phyloP scores from a whole-genome alignment of 805 yeast genomes.

The Metschnikowia cubensis region DNA sequence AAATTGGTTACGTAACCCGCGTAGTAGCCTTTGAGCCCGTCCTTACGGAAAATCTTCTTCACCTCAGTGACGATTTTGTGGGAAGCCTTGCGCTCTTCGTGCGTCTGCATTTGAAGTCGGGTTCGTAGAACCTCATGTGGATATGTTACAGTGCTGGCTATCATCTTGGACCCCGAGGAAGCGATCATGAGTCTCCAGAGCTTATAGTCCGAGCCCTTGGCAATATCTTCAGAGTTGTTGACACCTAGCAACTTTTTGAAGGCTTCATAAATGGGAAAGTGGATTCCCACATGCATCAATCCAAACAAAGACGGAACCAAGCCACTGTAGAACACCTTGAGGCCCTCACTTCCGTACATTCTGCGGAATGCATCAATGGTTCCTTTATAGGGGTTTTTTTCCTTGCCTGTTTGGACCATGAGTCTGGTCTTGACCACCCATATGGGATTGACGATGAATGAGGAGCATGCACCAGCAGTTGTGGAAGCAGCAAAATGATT shows the following conservation, averaged over 20 bases:
- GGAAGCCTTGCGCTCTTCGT: slow-evolving; percentile 20
- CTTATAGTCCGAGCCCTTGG: slow-evolving; percentile 10
- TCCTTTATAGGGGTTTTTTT: slow-evolving; percentile 54
- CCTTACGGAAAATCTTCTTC: slow-evolving; percentile 48
- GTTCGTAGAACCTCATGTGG: slow-evolving; percentile 96
- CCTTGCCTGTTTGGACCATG: slow-evolving; percentile 71
- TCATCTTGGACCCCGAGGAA: slow-evolving; percentile 78
- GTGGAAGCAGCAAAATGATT: slow-evolving; percentile 62
- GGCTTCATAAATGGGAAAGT: slow-evolving; percentile 89
- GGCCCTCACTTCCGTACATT: slow-evolving; percentile 79
- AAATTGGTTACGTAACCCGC: slow-evolving; percentile 85
- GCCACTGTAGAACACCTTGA: slow-evolving; percentile 81
- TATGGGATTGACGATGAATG: slow-evolving; percentile 85
- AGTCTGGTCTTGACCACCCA: slow-evolving; percentile 97
- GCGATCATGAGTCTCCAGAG: slow-evolving; percentile 46
- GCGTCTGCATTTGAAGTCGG: slow-evolving; percentile 68
- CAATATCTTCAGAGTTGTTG: slow-evolving; percentile 11
- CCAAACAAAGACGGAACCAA: slow-evolving; percentile 88
- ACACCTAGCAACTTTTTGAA: slow-evolving; percentile 44
- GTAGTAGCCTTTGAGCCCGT: slow-evolving; percentile 81
- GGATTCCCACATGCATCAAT: slow-evolving; percentile 88
- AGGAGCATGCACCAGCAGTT: slow-evolving; percentile 83
- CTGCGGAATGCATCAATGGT: slow-evolving; percentile 78
- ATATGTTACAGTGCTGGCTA: slow-evolving; percentile 83
- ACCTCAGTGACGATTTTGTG: slow-evolving; percentile 30